These are phyloP conservation scores for Agapanthus africanus DNA, from an alignment of 106 monocot species.

Conservation along the genomic window DNA sequence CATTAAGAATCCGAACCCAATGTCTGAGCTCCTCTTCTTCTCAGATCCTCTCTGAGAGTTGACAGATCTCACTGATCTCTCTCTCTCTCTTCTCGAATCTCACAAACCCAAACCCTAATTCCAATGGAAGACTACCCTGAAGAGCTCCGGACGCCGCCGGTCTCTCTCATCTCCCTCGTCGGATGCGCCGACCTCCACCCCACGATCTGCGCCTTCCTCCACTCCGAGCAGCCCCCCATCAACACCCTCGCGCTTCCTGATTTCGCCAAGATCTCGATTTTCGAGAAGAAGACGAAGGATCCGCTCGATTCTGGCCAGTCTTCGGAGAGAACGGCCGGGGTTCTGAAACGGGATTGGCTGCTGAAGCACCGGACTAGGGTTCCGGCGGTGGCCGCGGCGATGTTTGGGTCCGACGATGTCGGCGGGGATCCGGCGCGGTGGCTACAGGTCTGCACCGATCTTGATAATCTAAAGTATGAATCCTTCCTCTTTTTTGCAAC, in stretches of 20 bases:
- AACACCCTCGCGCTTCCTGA: slow-evolving; percentile 84
- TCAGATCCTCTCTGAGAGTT: too few species aligned
- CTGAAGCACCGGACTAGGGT: slow-evolving; percentile 71
- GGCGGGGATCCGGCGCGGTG: slow-evolving; percentile 79
- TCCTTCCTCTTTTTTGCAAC: slow-evolving; percentile 15
- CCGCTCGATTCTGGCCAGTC: slow-evolving; percentile 19
- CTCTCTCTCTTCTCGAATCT: too few species aligned
- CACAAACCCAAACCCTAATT: too few species aligned
- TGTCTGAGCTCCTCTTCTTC: too few species aligned
- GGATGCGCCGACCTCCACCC: slow-evolving; percentile 69
- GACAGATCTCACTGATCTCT: too few species aligned
- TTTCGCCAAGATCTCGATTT: slow-evolving; percentile 58
- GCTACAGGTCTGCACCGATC: slow-evolving; percentile 93
- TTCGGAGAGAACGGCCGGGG: slow-evolving; percentile 24
- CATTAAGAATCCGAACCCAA: too few species aligned
- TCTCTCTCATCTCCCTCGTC: slow-evolving; percentile 38
- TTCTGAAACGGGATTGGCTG: slow-evolving; percentile 86
- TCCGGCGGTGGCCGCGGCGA: slow-evolving; percentile 61
- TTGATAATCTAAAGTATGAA: slow-evolving; percentile 89
- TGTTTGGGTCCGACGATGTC: slow-evolving; percentile 48
- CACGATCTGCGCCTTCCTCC: slow-evolving; percentile 60
- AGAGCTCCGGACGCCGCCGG: slow-evolving; percentile 12
- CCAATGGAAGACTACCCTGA: slow-evolving; percentile 13
- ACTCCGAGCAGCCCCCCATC: slow-evolving; percentile 87
- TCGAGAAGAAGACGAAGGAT: slow-evolving; percentile 35